Percentiles rank a stretch among this genome's conserved stretches.
Evolutionary conservation across 768 basidiomycete genomes (phyloP).

Genomic region (Infundibulicybe gibba): DNA sequence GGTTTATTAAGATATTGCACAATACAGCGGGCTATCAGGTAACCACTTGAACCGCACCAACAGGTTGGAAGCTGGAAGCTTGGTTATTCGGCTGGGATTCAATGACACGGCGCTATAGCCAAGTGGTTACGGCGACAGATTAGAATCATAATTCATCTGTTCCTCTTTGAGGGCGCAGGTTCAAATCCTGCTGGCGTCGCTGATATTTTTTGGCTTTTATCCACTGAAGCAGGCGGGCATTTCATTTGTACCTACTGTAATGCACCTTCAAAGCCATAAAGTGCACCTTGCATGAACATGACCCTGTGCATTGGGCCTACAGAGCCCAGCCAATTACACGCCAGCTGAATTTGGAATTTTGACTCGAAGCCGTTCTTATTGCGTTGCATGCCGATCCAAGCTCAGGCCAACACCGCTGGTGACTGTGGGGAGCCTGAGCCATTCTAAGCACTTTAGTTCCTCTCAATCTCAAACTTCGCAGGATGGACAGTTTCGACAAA

Average conservation of each 20-base stretch:
- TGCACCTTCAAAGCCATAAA: neutral
- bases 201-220: constrained; percentile 12
- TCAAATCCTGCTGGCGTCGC: constrained; percentile 66
- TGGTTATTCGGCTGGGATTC: no score
- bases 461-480: constrained; percentile 1
- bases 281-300: neutral
- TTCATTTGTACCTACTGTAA: no score
- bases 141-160: constrained; percentile 50
- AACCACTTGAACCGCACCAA: no score
- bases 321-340: no score
- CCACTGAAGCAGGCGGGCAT: neutral
- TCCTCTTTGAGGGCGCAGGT: constrained; percentile 70
- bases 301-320: no score
- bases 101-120: constrained; percentile 59
- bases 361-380: no score
- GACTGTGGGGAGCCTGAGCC: neutral
- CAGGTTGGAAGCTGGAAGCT: no score
- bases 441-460: neutral
- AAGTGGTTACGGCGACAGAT: constrained; percentile 81
- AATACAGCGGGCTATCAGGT: no score
- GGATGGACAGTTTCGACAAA: constrained; percentile 50
- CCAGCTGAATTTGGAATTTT: no score
- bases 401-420: neutral
- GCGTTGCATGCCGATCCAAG: neutral
- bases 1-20: no score